These are phyloP conservation scores for Eucalyptus regnans DNA, from an alignment of 345 rosid species.

Conservation along the genomic window DNA sequence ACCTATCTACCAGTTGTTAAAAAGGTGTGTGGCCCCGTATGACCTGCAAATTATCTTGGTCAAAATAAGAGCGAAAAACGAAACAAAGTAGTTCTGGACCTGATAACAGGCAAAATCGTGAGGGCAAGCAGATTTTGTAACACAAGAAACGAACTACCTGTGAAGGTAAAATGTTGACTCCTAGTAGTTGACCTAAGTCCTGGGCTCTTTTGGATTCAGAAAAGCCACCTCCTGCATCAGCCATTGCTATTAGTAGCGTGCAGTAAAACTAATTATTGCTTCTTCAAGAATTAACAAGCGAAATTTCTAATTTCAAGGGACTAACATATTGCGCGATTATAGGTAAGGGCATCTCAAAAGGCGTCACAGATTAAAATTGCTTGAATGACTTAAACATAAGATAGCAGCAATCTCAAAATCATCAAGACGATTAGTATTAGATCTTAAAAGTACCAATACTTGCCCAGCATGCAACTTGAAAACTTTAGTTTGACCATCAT, in stretches of 20 bases:
- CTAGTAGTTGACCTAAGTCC: constrained; percentile 54
- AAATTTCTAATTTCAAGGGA: neutral
- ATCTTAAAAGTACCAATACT: neutral
- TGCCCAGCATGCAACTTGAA: neutral
- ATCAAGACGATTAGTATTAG: neutral
- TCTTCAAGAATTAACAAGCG: neutral
- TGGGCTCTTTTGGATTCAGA: constrained; percentile 68
- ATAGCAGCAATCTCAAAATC: neutral
- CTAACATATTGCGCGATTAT: neutral
- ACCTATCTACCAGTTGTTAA: constrained; percentile 54
- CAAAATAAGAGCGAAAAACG: neutral
- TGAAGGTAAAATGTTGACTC: constrained; percentile 36
- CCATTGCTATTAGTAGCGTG: neutral
- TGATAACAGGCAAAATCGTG: neutral
- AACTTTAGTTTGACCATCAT: neutral
- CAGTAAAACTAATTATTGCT: neutral
- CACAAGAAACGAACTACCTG: constrained; percentile 27
- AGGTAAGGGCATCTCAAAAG: neutral
- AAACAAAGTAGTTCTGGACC: neutral
- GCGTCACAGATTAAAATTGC: neutral
- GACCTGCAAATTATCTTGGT: constrained; percentile 29
- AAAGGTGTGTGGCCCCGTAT: constrained; percentile 82
- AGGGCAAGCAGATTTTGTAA: neutral
- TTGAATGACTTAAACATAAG: neutral
- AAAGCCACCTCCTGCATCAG: constrained; percentile 61